Evolutionary conservation across 306 rosid genomes (phyloP), one percentile per base, ranked within the genome.

Genomic region (Cucurbita maxima): DNA sequence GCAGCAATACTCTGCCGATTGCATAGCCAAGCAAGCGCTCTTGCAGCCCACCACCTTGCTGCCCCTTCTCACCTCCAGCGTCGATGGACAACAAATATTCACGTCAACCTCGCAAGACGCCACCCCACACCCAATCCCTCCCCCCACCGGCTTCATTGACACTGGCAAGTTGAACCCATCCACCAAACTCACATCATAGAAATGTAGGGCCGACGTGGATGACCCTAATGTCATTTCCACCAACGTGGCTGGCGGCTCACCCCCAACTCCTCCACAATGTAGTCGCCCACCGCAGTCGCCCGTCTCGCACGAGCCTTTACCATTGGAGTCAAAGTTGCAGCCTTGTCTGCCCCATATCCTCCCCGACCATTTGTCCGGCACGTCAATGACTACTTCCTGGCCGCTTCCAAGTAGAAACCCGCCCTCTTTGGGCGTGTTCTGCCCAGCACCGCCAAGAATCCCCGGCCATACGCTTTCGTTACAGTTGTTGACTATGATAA

Each of bases 281-380:
- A 94, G 71, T 16, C 80, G 81, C 34, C 91, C 90, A 3, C 74
- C 52, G 70, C 97, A 94, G 50, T 94, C 97, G 4, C 98, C 97
- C 0, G 97, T 90, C 71, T 71, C 73, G 44, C 98, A 94, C 4
- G 82, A 77, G 1, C 98, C 98, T 53, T 82, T 81, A 10, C 96
- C 97, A 8, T 75, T 76, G 12, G 63, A 67, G 80, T 89, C 89
- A 45, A 94, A 94, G 75, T 19, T 70, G 54, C 98, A 94, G 19
- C 93, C 98, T 45, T 90, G 96, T 76, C 98, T 84, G 0, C 90
- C 97, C 98, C 97, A 94, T 41, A 94, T 88, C 75, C 98, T 83
- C 2, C 98, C 98, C 14, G 98, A 94, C 98, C 98, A 94, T n/a
- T 90, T 90, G 5, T 88, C 92, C 11, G 85, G 81, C 6, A 85